These are phyloP conservation scores for Fusarium devonianum DNA, from an alignment of 2,329 filamentous ascomycete genomes.

Conservation along the genomic window DNA sequence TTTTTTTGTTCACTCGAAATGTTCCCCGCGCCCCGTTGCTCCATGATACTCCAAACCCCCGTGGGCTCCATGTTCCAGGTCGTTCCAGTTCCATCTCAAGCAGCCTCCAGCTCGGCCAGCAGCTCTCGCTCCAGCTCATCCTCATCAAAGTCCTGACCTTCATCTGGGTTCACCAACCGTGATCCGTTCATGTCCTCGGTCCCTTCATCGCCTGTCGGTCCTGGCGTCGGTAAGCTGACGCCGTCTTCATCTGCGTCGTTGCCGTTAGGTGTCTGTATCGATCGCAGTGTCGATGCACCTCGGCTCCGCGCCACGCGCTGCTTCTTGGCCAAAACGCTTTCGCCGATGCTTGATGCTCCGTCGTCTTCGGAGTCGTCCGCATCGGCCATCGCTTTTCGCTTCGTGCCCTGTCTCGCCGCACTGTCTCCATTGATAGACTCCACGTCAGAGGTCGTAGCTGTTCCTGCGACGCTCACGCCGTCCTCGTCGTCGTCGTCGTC, in stretches of 20 bases:
- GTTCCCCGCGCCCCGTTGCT: slow-evolving; percentile 3
- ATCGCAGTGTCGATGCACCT: slow-evolving; percentile 56
- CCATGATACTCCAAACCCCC: slow-evolving; percentile 6
- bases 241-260: slow-evolving; percentile 45
- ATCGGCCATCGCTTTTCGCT: slow-evolving; percentile 45
- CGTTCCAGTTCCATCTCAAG: slow-evolving; percentile 39
- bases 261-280: slow-evolving; percentile 52
- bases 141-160: slow-evolving; percentile 55
- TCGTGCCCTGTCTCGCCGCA: slow-evolving; percentile 40
- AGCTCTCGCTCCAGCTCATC: slow-evolving; percentile 70
- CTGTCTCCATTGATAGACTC: slow-evolving; percentile 43
- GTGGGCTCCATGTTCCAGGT: too few relatives aligned
- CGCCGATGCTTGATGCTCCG: slow-evolving; percentile 41
- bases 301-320: slow-evolving; percentile 56
- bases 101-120: slow-evolving; percentile 63
- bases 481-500: slow-evolving; percentile 61
- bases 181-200: slow-evolving; percentile 43
- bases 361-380: slow-evolving; percentile 47
- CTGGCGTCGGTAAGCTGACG: slow-evolving; percentile 51
- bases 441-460: slow-evolving; percentile 38
- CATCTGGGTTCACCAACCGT: slow-evolving; percentile 38
- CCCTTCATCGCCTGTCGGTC: slow-evolving; percentile 47
- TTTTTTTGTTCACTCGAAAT: slow-evolving; percentile 16
- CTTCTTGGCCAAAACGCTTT: slow-evolving; percentile 58
- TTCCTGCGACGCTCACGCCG: slow-evolving; percentile 40